A percentile compares a stretch with the other conserved stretches of the same genome.
Evolutionary conservation across 2,329 filamentous ascomycete species (phyloP).

Genomic region (Aspergillus proliferans): DNA sequence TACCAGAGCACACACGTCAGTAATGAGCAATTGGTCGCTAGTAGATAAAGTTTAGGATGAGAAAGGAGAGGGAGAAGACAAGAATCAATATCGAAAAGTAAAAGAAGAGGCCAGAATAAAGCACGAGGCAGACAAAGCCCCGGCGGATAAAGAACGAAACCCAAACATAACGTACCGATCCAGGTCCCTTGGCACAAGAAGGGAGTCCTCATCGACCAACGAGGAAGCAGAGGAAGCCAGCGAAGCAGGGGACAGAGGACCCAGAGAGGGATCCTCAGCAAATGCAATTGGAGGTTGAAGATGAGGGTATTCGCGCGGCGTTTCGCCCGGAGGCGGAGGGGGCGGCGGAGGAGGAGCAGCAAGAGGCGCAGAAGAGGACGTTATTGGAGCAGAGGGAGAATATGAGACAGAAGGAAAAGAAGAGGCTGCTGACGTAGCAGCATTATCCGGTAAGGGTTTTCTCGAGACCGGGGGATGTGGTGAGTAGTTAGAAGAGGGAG

Average conservation of each 20-base stretch:
- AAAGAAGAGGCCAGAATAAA: background rate
- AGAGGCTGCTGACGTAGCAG: conserved; percentile 6
- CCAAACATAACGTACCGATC: conserved; percentile 31
- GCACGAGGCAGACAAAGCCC: background rate
- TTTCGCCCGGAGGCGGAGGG: conserved; percentile 16
- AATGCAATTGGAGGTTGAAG: background rate
- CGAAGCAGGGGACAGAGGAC: conserved; percentile 13
- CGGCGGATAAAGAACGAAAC: conserved; percentile 3
- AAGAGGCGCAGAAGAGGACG: conserved; percentile 11
- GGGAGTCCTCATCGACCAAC: conserved; percentile 20
- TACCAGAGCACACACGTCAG: conserved; percentile 12
- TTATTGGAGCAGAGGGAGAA: conserved; percentile 33
- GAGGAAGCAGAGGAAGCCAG: conserved; percentile 14
- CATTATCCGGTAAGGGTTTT: conserved; percentile 50
- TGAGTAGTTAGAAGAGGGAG: background rate
- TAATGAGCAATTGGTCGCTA: background rate
- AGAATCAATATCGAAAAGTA: background rate
- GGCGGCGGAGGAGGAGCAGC: conserved; percentile 16
- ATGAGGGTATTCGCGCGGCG: conserved; percentile 8
- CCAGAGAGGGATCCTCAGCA: background rate
- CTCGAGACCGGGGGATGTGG: conserved; percentile 43
- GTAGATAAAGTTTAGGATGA: background rate
- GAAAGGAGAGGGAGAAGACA: background rate
- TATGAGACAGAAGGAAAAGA: background rate
- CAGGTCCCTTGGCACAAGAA: conserved; percentile 30